Conservation (phyloP, 768 basidiomycete genomes). For the Glaciozyma martinii region DNA sequence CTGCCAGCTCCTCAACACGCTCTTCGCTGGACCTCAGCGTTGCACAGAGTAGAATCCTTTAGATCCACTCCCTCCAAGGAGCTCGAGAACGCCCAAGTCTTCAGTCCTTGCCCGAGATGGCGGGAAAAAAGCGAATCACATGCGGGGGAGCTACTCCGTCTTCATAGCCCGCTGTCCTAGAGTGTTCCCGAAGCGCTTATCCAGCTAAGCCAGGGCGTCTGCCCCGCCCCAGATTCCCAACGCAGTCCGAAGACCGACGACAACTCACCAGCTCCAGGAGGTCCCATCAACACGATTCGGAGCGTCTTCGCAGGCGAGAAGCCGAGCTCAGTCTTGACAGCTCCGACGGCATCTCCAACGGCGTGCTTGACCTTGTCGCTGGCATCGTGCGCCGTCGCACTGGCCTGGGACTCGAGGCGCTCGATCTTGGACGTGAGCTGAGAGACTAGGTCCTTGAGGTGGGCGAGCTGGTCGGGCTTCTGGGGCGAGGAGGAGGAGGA, state of each 20-base stretch:
- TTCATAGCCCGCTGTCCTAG: too few relatives aligned
- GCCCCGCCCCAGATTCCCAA: neutral
- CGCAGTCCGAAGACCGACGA: conserved; percentile 1
- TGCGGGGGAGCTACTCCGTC: neutral
- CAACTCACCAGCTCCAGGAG: conserved; percentile 84
- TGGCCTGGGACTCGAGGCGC: conserved; percentile 59
- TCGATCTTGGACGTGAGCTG: conserved; percentile 87
- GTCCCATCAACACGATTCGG: conserved; percentile 86
- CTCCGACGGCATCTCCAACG: conserved; percentile 31
- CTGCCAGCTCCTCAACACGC: neutral
- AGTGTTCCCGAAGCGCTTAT: too few relatives aligned
- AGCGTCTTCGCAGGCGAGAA: conserved; percentile 51
- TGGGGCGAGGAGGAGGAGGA: neutral
- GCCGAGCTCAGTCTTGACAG: conserved; percentile 29
- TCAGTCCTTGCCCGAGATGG: too few relatives aligned
- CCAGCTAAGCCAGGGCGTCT: too few relatives aligned
- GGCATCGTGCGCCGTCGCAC: conserved; percentile 4
- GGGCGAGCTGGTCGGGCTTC: conserved; percentile 55
- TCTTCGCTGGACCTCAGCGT: neutral
- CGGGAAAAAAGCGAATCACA: too few relatives aligned
- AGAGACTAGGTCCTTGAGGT: conserved; percentile 82
- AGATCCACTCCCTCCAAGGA: too few relatives aligned
- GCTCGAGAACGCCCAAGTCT: too few relatives aligned
- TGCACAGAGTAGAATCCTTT: too few relatives aligned
- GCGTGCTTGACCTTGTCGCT: conserved; percentile 6